A percentile compares a stretch with the other conserved stretches of the same genome.
Evolutionary conservation across 2,329 filamentous ascomycete species (phyloP).

Genomic region (Penicillium sp.): DNA sequence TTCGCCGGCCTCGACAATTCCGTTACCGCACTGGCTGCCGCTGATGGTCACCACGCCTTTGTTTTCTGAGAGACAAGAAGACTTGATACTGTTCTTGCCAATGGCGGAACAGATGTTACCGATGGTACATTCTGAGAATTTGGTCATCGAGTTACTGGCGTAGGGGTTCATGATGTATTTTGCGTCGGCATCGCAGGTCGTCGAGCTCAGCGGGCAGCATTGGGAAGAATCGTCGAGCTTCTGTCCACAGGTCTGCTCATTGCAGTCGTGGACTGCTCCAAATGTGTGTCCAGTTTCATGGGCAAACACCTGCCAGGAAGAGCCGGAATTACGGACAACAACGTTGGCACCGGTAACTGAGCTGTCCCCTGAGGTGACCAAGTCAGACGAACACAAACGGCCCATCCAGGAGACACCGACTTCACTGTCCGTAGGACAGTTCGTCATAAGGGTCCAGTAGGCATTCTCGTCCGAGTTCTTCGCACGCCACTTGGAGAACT

Average conservation of each 20-base stretch:
- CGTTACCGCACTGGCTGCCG: conserved; percentile 88
- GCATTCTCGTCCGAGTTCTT: conserved; percentile 76
- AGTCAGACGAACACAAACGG: conserved; percentile 70
- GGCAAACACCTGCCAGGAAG: conserved; percentile 94
- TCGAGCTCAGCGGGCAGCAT: conserved; percentile 77
- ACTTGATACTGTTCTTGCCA: conserved; percentile 73
- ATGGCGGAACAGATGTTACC: conserved; percentile 93
- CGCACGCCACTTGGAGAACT: conserved; percentile 88
- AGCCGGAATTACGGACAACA: conserved; percentile 76
- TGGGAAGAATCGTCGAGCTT: conserved; percentile 63
- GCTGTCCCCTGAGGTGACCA: conserved; percentile 57
- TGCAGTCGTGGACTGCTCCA: conserved; percentile 94
- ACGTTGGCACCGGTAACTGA: conserved; percentile 86
- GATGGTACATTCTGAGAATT: conserved; percentile 85
- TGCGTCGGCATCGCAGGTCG: conserved; percentile 72
- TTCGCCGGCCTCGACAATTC: conserved; percentile 91
- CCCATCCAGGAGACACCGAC: conserved; percentile 94
- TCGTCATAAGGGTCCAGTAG: conserved; percentile 88
- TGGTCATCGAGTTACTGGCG: conserved; percentile 69
- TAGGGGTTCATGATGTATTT: conserved; percentile 96
- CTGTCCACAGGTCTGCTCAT: conserved; percentile 64
- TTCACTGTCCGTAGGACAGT: conserved; percentile 77
- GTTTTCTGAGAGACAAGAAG: conserved; percentile 80
- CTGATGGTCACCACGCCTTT: conserved; percentile 77
- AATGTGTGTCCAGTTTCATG: conserved; percentile 95